Evolutionary conservation across 257 asterid genomes (phyloP).

Genomic region (Cinchona pubescens): DNA sequence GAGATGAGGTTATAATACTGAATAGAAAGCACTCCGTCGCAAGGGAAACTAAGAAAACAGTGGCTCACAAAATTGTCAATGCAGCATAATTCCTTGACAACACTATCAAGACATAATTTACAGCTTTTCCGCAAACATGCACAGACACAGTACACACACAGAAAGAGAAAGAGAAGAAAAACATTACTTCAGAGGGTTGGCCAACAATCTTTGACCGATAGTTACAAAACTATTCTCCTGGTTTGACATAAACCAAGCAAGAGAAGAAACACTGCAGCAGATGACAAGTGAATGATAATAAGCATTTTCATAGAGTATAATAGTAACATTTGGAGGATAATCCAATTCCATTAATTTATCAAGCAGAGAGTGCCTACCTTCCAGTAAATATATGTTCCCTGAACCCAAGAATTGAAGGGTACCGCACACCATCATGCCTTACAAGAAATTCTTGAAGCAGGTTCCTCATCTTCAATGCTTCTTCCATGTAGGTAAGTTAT

Average conservation of each 20-base stretch:
- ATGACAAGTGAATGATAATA: conserved; percentile 21
- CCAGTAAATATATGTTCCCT: conserved; percentile 99
- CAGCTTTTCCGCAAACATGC: background rate
- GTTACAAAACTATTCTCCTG: conserved; percentile 98
- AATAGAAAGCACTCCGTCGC: background rate
- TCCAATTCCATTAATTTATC: conserved; percentile 7
- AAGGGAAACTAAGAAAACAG: too few species aligned
- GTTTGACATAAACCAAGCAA: conserved; percentile 99
- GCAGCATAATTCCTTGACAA: background rate
- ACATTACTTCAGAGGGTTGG: conserved; percentile 94
- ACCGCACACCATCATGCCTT: conserved; percentile 76
- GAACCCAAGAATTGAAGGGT: conserved; percentile 90
- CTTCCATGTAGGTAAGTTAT: conserved; percentile 99
- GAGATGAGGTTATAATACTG: too few species aligned
- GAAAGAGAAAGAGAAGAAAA: background rate
- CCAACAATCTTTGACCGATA: conserved; percentile 92
- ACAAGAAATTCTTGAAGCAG: conserved; percentile 88
- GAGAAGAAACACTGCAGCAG: conserved; percentile 96
- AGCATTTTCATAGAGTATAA: conserved; percentile 2
- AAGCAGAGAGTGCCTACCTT: conserved; percentile 50
- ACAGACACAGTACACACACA: background rate
- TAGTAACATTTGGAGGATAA: background rate
- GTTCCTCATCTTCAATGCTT: conserved; percentile 97
- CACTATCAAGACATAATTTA: background rate
- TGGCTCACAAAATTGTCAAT: background rate